Conservation (phyloP, 1,284 basidiomycete genomes). For the Trichosporon sp. region DNA sequence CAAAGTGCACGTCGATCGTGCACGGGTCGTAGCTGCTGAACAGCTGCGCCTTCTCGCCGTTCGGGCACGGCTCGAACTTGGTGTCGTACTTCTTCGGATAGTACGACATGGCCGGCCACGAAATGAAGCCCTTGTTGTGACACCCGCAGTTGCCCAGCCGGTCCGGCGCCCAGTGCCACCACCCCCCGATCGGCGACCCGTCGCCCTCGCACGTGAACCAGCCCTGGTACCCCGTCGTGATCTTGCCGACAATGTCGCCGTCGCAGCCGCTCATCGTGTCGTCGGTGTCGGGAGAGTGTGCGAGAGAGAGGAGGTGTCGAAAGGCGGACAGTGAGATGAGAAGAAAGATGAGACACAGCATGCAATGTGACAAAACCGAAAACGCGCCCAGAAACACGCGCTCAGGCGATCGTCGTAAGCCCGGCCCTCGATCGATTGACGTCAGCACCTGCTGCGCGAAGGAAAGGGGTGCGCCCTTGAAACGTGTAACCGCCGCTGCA, state of each 20-base stretch:
- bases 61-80: neutral
- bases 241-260: conserved; percentile 19
- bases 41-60: conserved; percentile 13
- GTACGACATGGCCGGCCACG: conserved; percentile 20
- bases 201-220: conserved; percentile 23
- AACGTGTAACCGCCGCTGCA: neutral
- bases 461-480: neutral
- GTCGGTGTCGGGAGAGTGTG: neutral
- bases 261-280: neutral
- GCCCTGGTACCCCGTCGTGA: conserved; percentile 20
- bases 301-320: neutral
- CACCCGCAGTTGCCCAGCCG: conserved; percentile 6
- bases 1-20: conserved; percentile 17
- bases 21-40: conserved; percentile 16
- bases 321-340: neutral
- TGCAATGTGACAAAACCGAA: neutral
- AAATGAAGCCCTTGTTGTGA: conserved; percentile 16
- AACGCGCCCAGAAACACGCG: neutral
- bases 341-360: neutral
- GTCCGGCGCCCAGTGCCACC: conserved; percentile 23
- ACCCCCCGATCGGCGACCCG: conserved; percentile 16
- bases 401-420: neutral
- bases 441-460: neutral
- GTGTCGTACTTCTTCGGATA: conserved; percentile 17
- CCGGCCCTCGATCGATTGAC: neutral